Base-by-base conservation (phyloP, 768 basidiomycete species). In the Trametes coccinea region DNA sequence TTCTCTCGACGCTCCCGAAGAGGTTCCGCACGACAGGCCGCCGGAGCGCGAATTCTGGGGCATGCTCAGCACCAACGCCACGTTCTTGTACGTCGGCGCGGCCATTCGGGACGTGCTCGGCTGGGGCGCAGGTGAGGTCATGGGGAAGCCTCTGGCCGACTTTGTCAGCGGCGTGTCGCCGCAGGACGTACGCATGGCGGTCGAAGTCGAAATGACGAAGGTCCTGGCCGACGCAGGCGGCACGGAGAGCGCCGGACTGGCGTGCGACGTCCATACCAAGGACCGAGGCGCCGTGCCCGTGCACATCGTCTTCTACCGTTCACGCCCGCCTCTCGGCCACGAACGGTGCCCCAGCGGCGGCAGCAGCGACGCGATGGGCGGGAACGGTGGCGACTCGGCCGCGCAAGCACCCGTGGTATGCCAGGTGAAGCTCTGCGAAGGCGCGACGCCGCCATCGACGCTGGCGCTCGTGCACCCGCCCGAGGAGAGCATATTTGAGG, bases 71-170 rank as follows among this genome's bases (percentile, higher is more conserved):
- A 60, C 72, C 5, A 54, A 76, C 59, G 78, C 82, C 5, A 80
- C 82, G 3, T 76, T 88, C 53, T 71, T 87, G 13, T 78, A 80
- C 30, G 79, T 81, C 0, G 82, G 84, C 7, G 69, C 73, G 1
- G 82, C 78, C 2, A 78, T 85, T 53, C 72, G 78, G 63, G 85
- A 89, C 67, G 77, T 94, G 10, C 80, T 93, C 3, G 91, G 88
- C 8, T 88, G 83, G 82, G 74, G 76, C 41, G 71, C 75, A 4
- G 76, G 76, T 9, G 87, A 88, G 54, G 66, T 86, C 10, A 72
- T 85, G 22, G 86, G 88, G 5, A 73, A 76, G 64, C 73, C 70
- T 17, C 61, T 86, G 3, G 73, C 69, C 64, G 74, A 75, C 37
- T 72, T 84, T 22, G 57, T 67, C 34, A 62, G 60, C 62, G 70